These are phyloP conservation scores for Pseudogymnoascus sp. DNA, from an alignment of 2,329 filamentous ascomycete species.

Conservation along the genomic window DNA sequence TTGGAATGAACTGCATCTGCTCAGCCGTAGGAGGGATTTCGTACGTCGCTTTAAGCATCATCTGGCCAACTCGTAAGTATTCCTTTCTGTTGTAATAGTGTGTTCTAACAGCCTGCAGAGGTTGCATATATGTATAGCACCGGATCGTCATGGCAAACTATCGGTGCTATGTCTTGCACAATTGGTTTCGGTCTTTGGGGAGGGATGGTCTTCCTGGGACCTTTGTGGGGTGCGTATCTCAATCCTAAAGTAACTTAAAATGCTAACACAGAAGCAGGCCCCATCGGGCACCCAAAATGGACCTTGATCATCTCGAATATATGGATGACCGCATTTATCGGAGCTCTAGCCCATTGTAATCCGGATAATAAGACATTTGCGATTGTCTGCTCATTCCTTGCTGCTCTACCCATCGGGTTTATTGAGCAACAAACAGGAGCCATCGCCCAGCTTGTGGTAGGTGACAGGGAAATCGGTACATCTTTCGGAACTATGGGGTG, in stretches of 20 bases:
- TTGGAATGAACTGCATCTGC: slow-evolving; percentile 24
- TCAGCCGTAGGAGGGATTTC: slow-evolving; percentile 22
- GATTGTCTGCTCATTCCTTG: slow-evolving; percentile 18
- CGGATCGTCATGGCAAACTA: slow-evolving; percentile 22
- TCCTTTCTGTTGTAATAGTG: background rate
- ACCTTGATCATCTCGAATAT: background rate
- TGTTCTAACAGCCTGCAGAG: background rate
- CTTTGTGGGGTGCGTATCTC: slow-evolving; percentile 12
- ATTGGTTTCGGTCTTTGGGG: slow-evolving; percentile 25
- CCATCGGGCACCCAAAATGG: background rate
- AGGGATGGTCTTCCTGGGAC: slow-evolving; percentile 24
- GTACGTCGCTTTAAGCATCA: slow-evolving; percentile 24
- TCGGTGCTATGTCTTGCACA: slow-evolving; percentile 25
- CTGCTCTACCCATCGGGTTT: slow-evolving; percentile 14
- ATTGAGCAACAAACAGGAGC: background rate
- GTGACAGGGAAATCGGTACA: background rate
- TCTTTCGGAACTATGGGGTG: background rate
- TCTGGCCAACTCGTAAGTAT: slow-evolving; percentile 24
- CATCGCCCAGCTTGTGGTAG: background rate
- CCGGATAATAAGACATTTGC: slow-evolving; percentile 20
- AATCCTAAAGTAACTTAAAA: background rate
- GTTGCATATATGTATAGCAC: slow-evolving; percentile 13
- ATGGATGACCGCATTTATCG: background rate
- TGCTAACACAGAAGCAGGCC: background rate
- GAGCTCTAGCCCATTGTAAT: slow-evolving; percentile 6